Evolutionary conservation across 495 filamentous ascomycete genomes (phyloP).

Genomic region (Penicillium maclennaniae): DNA sequence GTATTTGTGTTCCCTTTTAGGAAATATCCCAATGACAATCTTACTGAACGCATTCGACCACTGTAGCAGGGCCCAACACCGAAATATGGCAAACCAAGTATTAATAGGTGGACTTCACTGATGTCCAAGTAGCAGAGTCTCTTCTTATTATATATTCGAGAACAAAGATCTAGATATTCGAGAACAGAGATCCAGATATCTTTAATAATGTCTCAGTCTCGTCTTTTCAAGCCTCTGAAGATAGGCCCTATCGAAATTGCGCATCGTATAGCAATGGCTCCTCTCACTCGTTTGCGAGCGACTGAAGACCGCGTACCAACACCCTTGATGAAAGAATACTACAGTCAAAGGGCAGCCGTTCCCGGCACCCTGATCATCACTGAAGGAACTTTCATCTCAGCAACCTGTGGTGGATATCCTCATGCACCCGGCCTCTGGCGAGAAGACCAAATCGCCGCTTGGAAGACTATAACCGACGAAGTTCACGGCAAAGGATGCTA

Average conservation of each 20-base stretch:
- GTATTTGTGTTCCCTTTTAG: slow-evolving; percentile 16
- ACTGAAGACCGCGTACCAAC: slow-evolving; percentile 32
- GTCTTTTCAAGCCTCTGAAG: slow-evolving; percentile 50
- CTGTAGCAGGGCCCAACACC: neutral
- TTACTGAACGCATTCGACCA: neutral
- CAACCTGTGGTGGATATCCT: slow-evolving; percentile 39
- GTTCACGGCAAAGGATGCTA: slow-evolving; percentile 60
- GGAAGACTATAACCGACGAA: slow-evolving; percentile 57
- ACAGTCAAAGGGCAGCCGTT: slow-evolving; percentile 45
- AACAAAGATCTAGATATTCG: neutral
- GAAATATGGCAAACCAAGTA: neutral
- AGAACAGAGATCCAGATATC: neutral
- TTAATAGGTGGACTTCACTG: neutral
- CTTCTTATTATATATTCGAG: neutral
- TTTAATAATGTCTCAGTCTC: slow-evolving; percentile 7
- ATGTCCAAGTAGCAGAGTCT: neutral
- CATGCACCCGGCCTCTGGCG: slow-evolving; percentile 63
- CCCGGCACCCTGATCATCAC: slow-evolving; percentile 50
- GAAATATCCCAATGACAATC: slow-evolving; percentile 8
- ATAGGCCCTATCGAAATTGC: slow-evolving; percentile 39
- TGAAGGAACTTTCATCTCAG: slow-evolving; percentile 63
- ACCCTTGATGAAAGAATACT: slow-evolving; percentile 46
- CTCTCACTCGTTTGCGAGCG: slow-evolving; percentile 48
- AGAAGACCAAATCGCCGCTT: slow-evolving; percentile 54
- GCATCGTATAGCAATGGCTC: slow-evolving; percentile 50